These are phyloP conservation scores for Trypanosoma platydactyli DNA, from an alignment of 208 protist species.

Conservation along the genomic window DNA sequence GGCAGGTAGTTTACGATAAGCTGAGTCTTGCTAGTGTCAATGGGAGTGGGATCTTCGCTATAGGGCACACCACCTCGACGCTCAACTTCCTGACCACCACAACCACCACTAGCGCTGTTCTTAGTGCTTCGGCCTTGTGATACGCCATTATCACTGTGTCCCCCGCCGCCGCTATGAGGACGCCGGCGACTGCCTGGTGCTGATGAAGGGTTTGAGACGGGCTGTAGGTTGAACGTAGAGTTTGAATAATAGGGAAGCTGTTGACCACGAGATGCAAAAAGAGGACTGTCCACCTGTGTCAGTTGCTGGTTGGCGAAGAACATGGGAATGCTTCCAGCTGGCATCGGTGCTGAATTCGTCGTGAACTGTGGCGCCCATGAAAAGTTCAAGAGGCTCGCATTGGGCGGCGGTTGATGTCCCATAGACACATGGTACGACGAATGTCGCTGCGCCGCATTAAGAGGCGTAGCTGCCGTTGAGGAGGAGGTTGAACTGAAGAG, in stretches of 20 bases:
- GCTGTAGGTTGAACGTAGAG: background rate
- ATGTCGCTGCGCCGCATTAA: background rate
- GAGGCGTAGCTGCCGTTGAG: background rate
- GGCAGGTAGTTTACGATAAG: constrained; percentile 73
- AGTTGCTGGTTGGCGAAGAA: background rate
- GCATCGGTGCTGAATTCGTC: background rate
- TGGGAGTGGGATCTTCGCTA: constrained; percentile 45
- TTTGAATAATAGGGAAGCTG: constrained; percentile 2
- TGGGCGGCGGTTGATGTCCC: background rate
- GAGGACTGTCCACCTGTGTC: background rate
- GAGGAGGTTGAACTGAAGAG: constrained; percentile 3
- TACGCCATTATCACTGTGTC: background rate
- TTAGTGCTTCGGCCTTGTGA: background rate
- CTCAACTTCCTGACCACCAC: constrained; percentile 7
- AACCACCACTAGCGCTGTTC: background rate
- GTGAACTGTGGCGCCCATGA: constrained; percentile 3
- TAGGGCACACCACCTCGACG: constrained; percentile 36
- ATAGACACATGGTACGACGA: background rate
- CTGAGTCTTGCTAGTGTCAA: constrained; percentile 53
- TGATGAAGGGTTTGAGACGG: background rate
- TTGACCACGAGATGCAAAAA: constrained; percentile 2
- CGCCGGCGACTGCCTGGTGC: background rate
- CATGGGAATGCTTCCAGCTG: background rate
- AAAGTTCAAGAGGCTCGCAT: background rate
- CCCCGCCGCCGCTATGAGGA: no score